Evolutionary conservation across 1,284 basidiomycete species (phyloP).

Genomic region (Trichosporon inkin): DNA sequence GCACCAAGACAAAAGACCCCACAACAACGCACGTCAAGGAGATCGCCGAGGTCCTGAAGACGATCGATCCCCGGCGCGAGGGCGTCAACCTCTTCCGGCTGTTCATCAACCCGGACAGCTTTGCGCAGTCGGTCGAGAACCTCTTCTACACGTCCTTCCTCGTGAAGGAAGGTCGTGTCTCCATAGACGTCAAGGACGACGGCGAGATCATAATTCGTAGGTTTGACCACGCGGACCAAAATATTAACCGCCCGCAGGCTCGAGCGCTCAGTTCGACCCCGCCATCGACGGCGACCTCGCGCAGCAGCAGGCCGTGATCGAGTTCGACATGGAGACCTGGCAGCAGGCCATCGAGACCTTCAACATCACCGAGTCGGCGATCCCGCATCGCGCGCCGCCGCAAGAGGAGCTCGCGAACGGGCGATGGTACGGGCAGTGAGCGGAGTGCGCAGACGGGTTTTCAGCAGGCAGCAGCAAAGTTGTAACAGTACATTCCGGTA

Average conservation of each 20-base stretch:
- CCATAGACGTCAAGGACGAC: conserved; percentile 41
- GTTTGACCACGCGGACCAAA: conserved; percentile 20
- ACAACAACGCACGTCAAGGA: conserved; percentile 28
- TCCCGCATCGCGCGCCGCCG: conserved; percentile 45
- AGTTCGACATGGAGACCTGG: conserved; percentile 51
- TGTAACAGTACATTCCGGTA: background rate
- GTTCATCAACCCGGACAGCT: conserved; percentile 17
- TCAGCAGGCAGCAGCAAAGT: background rate
- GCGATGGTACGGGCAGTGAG: conserved; percentile 11
- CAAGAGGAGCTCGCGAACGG: conserved; percentile 10
- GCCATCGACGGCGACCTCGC: conserved; percentile 33
- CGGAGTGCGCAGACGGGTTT: background rate
- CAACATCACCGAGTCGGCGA: conserved; percentile 49
- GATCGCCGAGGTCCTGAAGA: conserved; percentile 28
- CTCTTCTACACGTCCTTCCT: conserved; percentile 57
- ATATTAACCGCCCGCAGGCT: conserved; percentile 14
- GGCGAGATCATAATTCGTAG: conserved; percentile 51
- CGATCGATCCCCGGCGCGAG: conserved; percentile 26
- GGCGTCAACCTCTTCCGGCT: conserved; percentile 50
- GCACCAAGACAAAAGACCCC: conserved; percentile 26
- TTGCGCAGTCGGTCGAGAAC: conserved; percentile 55
- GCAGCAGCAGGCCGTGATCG: conserved; percentile 54
- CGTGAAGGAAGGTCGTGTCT: conserved; percentile 52
- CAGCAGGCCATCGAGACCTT: conserved; percentile 51
- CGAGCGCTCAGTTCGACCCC: conserved; percentile 29